Conservation (phyloP, 805 yeast genomes). For the Saccharomyces cerevisiae region DNA sequence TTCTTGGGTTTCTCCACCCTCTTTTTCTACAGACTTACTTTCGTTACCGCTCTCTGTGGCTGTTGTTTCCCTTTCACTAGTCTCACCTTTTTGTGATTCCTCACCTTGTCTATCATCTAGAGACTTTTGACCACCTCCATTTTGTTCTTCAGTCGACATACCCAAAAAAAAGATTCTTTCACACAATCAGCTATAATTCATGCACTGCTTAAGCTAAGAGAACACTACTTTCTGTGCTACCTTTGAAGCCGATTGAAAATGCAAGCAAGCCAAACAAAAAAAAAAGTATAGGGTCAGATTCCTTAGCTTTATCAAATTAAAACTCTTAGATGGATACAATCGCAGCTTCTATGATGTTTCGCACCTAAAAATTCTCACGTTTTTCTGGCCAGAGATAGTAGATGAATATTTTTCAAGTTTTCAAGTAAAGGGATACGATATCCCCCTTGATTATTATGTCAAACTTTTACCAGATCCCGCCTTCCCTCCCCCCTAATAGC, state of each 20-base stretch:
- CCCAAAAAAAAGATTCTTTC: neutral
- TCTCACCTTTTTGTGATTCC: neutral
- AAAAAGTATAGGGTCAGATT: neutral
- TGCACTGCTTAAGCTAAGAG: neutral
- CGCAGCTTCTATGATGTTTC: neutral
- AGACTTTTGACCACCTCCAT: neutral
- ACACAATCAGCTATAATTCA: neutral
- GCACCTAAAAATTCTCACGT: neutral
- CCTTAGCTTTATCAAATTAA: neutral
- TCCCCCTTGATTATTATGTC: neutral
- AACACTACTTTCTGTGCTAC: neutral
- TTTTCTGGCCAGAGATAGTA: neutral
- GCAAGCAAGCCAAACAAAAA: neutral
- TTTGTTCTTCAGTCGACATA: neutral
- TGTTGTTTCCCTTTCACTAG: neutral
- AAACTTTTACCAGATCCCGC: neutral
- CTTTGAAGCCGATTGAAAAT: neutral
- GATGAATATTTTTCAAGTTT: neutral
- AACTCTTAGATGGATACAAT: neutral
- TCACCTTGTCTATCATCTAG: neutral
- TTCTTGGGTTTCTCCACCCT: neutral
- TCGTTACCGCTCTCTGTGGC: neutral
- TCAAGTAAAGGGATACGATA: neutral
- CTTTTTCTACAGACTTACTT: neutral
- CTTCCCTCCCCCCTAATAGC: neutral